These are phyloP conservation scores for Alternaria sp. DNA, from an alignment of 2,329 filamentous ascomycete genomes.

Conservation along the genomic window DNA sequence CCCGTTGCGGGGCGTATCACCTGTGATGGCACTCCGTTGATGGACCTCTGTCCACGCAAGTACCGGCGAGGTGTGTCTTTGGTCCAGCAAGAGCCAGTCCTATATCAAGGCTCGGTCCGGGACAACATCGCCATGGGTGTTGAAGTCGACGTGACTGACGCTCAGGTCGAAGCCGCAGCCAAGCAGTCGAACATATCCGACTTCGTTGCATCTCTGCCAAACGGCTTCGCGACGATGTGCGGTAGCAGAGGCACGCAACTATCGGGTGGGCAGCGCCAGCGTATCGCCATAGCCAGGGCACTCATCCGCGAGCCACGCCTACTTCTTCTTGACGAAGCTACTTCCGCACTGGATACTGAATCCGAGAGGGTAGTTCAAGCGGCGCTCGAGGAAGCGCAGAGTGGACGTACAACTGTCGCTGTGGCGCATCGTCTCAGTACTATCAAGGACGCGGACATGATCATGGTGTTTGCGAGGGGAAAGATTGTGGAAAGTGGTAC, in stretches of 20 bases:
- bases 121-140: conserved; percentile 83
- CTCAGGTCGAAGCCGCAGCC: conserved; percentile 76
- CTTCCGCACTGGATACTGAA: conserved; percentile 44
- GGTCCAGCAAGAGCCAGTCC: conserved; percentile 90
- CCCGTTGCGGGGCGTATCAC: conserved; percentile 79
- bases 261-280: conserved; percentile 87
- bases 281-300: conserved; percentile 90
- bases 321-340: conserved; percentile 55
- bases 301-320: conserved; percentile 90
- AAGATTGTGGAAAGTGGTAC: conserved; percentile 81
- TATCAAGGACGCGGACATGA: conserved; percentile 91
- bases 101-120: conserved; percentile 90
- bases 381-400: conserved; percentile 80
- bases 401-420: conserved; percentile 88
- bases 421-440: conserved; percentile 91
- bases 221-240: conserved; percentile 60
- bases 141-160: conserved; percentile 71
- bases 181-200: conserved; percentile 61
- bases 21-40: conserved; percentile 81
- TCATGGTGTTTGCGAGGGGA: conserved; percentile 92
- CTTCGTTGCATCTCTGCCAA: conserved; percentile 48
- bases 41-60: conserved; percentile 74
- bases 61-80: conserved; percentile 85
- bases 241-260: conserved; percentile 44
- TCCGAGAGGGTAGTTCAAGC: conserved; percentile 78